Evolutionary conservation across 768 basidiomycete genomes (phyloP).

Genomic region (Mrakia hoshinonis): DNA sequence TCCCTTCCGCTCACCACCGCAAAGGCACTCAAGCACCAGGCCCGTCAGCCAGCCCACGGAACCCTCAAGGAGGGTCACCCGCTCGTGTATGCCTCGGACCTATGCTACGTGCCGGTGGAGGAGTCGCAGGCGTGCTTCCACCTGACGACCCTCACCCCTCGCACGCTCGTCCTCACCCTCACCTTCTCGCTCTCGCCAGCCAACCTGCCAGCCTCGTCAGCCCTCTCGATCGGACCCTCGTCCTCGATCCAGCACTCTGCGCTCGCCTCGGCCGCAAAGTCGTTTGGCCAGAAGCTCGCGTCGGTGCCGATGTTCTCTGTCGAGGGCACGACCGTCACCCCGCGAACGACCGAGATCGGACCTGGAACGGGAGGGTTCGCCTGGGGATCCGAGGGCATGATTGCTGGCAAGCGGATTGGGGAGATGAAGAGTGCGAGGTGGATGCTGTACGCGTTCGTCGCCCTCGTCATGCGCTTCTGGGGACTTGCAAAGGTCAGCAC

Average conservation of each 20-base stretch:
- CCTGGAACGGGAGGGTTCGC: slow-evolving; percentile 5
- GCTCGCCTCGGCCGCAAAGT: slow-evolving; percentile 51
- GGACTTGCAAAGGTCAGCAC: slow-evolving; percentile 67
- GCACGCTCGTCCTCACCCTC: slow-evolving; percentile 33
- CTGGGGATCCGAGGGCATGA: slow-evolving; percentile 45
- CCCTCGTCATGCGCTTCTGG: slow-evolving; percentile 73
- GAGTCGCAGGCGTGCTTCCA: slow-evolving; percentile 41
- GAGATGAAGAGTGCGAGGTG: slow-evolving; percentile 75
- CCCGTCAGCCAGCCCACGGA: slow-evolving; percentile 44
- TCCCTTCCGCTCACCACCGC: slow-evolving; percentile 21
- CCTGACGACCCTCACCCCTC: slow-evolving; percentile 42
- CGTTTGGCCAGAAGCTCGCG: slow-evolving; percentile 29
- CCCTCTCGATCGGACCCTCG: slow-evolving; percentile 23
- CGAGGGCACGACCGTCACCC: slow-evolving; percentile 20
- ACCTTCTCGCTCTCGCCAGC: slow-evolving; percentile 50
- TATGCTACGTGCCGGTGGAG: slow-evolving; percentile 48
- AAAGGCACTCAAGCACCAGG: slow-evolving; percentile 14
- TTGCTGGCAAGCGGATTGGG: slow-evolving; percentile 42
- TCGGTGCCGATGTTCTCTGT: slow-evolving; percentile 24
- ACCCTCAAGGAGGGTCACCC: slow-evolving; percentile 44
- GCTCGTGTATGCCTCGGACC: slow-evolving; percentile 46
- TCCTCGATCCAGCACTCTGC: slow-evolving; percentile 40
- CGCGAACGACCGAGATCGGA: slow-evolving; percentile 12
- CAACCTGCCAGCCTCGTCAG: slow-evolving; percentile 38
- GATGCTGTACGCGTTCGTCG: slow-evolving; percentile 76